phyloP scores from a whole-genome alignment of 169 alveolate genomes.

The Blepharisma undulans region DNA sequence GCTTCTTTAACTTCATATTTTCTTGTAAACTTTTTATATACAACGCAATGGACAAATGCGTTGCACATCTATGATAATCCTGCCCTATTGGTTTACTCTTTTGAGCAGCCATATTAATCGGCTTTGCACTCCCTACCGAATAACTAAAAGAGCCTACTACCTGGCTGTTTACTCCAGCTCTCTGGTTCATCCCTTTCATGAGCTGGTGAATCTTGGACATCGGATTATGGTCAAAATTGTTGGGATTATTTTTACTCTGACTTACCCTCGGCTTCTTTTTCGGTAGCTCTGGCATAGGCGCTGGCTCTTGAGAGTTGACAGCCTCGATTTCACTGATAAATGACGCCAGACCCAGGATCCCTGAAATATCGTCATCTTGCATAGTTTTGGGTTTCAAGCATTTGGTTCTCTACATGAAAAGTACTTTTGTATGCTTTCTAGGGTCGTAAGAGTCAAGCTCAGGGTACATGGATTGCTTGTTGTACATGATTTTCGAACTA shows the following conservation, averaged over 20 bases:
- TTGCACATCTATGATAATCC: neutral
- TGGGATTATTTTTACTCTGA: neutral
- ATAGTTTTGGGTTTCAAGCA: neutral
- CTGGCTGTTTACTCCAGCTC: neutral
- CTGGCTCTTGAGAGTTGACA: neutral
- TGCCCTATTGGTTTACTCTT: neutral
- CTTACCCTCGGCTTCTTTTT: neutral
- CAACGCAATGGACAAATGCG: neutral
- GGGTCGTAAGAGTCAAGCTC: neutral
- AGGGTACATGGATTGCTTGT: neutral
- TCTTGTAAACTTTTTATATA: neutral
- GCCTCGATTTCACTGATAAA: slow-evolving; percentile 2
- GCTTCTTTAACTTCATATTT: neutral
- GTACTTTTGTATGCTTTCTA: neutral
- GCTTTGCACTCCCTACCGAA: neutral
- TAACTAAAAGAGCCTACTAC: neutral
- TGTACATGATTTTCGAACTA: neutral
- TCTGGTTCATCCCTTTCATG: neutral
- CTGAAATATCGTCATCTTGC: neutral
- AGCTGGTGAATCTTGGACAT: neutral
- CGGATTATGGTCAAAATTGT: neutral
- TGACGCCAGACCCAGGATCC: neutral
- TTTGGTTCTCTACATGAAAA: neutral
- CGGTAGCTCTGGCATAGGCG: neutral
- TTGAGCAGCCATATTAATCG: neutral